Percentiles rank a stretch among this genome's conserved stretches.
Evolutionary conservation across 495 filamentous ascomycete genomes (phyloP).

Genomic region (Ascodesmis nigricans): DNA sequence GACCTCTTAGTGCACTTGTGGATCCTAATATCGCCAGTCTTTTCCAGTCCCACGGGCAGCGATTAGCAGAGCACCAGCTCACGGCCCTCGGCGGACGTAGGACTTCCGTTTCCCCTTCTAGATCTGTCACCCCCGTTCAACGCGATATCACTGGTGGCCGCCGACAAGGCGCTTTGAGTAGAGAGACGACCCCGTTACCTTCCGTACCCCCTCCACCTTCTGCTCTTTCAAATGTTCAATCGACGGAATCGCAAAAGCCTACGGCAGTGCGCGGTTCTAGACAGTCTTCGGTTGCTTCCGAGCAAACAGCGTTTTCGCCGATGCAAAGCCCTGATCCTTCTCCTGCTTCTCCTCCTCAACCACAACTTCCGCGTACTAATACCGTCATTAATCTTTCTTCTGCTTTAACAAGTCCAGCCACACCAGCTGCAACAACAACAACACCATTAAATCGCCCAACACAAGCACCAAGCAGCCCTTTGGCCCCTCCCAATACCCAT

Average conservation of each 20-base stretch:
- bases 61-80: constrained; percentile 6
- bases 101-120: constrained; percentile 11
- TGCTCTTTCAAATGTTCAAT: too few relatives aligned
- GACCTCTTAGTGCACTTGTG: constrained; percentile 9
- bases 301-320: constrained; percentile 10
- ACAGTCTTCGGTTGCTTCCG: constrained; percentile 6
- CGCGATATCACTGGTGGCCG: constrained; percentile 13
- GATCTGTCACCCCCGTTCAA: constrained; percentile 18
- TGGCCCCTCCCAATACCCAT: constrained; percentile 2
- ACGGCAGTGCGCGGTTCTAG: constrained; percentile 6
- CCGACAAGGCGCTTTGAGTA: constrained; percentile 2
- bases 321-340: constrained; percentile 1
- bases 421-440: neutral
- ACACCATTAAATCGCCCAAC: neutral
- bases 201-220: too few relatives aligned
- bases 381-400: too few relatives aligned
- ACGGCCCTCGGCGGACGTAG: constrained; percentile 13
- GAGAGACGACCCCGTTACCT: too few relatives aligned
- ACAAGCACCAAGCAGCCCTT: constrained; percentile 1
- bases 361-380: too few relatives aligned
- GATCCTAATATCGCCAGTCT: constrained; percentile 11
- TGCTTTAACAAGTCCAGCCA: too few relatives aligned
- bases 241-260: neutral
- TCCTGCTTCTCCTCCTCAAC: too few relatives aligned
- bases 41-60: constrained; percentile 11